phyloP scores from a whole-genome alignment of 2,329 filamentous ascomycete genomes.

The Aspergillus ochraceus region DNA sequence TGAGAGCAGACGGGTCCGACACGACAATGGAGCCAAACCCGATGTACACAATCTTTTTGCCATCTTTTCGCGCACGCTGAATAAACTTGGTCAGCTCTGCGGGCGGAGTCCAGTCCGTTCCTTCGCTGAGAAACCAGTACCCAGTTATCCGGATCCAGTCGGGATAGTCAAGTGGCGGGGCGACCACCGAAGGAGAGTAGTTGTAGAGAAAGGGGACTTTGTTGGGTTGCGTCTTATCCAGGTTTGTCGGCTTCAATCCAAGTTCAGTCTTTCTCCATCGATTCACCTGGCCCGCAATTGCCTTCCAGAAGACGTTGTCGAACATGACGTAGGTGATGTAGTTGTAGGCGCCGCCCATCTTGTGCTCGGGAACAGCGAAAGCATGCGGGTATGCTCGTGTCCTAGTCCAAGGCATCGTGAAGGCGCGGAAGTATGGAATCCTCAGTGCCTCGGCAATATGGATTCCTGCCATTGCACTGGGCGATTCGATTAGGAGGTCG shows the following conservation, averaged over 20 bases:
- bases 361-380: slow-evolving; percentile 87
- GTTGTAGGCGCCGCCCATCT: slow-evolving; percentile 94
- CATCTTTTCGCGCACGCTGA: slow-evolving; percentile 72
- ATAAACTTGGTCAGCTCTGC: slow-evolving; percentile 79
- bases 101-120: slow-evolving; percentile 68
- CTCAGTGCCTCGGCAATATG: slow-evolving; percentile 91
- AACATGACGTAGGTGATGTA: slow-evolving; percentile 95
- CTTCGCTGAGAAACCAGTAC: slow-evolving; percentile 95
- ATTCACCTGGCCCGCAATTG: slow-evolving; percentile 88
- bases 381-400: slow-evolving; percentile 95
- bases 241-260: slow-evolving; percentile 72
- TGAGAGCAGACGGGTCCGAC: slow-evolving; percentile 82
- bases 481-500: slow-evolving; percentile 90
- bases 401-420: slow-evolving; percentile 98
- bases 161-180: slow-evolving; percentile 89
- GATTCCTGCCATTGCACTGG: slow-evolving; percentile 95
- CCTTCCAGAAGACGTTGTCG: slow-evolving; percentile 95
- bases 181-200: slow-evolving; percentile 91
- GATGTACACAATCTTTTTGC: slow-evolving; percentile 92
- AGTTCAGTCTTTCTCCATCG: slow-evolving; percentile 83
- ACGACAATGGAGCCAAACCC: slow-evolving; percentile 97
- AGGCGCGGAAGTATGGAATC: slow-evolving; percentile 95
- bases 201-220: slow-evolving; percentile 99
- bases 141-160: slow-evolving; percentile 98
- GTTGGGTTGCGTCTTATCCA: slow-evolving; percentile 92